Percentiles rank a stretch among this genome's conserved stretches.
phyloP scores from a whole-genome alignment of 2,329 filamentous ascomycete genomes.

The Colletotrichum paranaense region DNA sequence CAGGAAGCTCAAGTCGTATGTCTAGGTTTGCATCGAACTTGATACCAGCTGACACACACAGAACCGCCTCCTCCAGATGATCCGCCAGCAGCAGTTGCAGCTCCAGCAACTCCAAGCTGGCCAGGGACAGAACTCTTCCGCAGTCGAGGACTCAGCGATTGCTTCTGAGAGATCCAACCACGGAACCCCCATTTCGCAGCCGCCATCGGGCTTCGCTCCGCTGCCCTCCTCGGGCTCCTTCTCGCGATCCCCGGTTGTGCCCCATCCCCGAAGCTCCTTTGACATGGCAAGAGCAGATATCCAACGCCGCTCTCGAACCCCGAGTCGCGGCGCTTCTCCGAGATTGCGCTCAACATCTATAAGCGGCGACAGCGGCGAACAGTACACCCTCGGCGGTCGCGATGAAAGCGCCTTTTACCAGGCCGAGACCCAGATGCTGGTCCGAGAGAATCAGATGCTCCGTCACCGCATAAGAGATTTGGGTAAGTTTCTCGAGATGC shows the following conservation, averaged over 20 bases:
- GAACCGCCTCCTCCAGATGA: conserved; percentile 83
- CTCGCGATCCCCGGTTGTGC: conserved; percentile 62
- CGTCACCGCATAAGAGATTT: conserved; percentile 79
- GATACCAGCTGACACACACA: conserved; percentile 44
- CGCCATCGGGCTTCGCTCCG: conserved; percentile 42
- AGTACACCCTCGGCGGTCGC: conserved; percentile 69
- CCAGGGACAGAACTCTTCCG: conserved; percentile 48
- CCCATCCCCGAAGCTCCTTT: conserved; percentile 67
- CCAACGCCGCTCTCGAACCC: conserved; percentile 67
- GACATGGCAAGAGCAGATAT: conserved; percentile 68
- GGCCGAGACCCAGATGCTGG: conserved; percentile 82
- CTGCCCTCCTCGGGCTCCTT: conserved; percentile 55
- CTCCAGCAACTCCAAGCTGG: conserved; percentile 69
- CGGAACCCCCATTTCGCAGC: conserved; percentile 50
- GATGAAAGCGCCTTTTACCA: conserved; percentile 86
- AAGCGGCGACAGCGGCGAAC: conserved; percentile 68
- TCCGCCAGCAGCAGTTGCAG: conserved; percentile 79
- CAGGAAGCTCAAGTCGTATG: conserved; percentile 81
- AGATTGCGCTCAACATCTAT: conserved; percentile 68
- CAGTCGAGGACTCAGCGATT: conserved; percentile 63
- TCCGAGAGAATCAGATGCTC: conserved; percentile 86
- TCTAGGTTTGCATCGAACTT: conserved; percentile 14
- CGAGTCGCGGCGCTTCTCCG: conserved; percentile 68
- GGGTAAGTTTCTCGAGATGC: conserved; percentile 56
- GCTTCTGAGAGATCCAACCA: conserved; percentile 56